Evolutionary conservation across 2,329 filamentous ascomycete genomes (phyloP).

Genomic region (Neofusicoccum umdonicola): DNA sequence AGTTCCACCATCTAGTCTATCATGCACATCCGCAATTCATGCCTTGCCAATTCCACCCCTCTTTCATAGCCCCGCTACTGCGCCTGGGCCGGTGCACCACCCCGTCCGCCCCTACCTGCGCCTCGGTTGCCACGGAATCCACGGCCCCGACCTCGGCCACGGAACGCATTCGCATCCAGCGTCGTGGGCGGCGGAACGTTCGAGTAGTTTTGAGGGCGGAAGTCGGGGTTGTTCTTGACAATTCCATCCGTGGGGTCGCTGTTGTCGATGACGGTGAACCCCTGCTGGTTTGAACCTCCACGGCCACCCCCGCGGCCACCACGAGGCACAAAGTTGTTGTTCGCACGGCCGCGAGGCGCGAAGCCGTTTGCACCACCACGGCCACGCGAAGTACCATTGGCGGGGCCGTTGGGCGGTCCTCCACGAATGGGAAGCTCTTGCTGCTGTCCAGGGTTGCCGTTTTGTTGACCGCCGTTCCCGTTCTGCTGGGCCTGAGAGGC

Average conservation of each 20-base stretch:
- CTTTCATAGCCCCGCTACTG: background rate
- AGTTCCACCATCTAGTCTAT: background rate
- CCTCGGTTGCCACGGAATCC: slow-evolving; percentile 9
- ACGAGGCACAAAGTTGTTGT: slow-evolving; percentile 35
- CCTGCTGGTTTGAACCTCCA: slow-evolving; percentile 36
- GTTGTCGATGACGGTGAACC: slow-evolving; percentile 49
- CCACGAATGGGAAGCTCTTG: slow-evolving; percentile 37
- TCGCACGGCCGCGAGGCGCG: slow-evolving; percentile 33
- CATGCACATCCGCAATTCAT: background rate
- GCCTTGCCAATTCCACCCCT: background rate
- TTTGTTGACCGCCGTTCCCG: slow-evolving; percentile 26
- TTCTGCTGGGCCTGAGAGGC: slow-evolving; percentile 28
- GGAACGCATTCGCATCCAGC: slow-evolving; percentile 29
- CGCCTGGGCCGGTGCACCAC: background rate
- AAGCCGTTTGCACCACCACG: slow-evolving; percentile 33
- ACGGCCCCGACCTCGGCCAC: slow-evolving; percentile 30
- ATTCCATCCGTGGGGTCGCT: slow-evolving; percentile 54
- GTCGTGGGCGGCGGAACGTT: slow-evolving; percentile 37
- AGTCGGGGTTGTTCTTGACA: slow-evolving; percentile 54
- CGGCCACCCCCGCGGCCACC: slow-evolving; percentile 36
- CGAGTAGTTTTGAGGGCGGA: slow-evolving; percentile 50
- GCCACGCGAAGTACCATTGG: slow-evolving; percentile 25
- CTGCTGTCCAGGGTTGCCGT: background rate
- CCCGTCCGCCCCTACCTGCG: slow-evolving; percentile 6
- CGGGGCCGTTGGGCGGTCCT: slow-evolving; percentile 24